Evolutionary conservation across 2,329 filamentous ascomycete genomes (phyloP), one percentile per base, ranked within the genome.

Genomic region (Diaporthe ilicicola): DNA sequence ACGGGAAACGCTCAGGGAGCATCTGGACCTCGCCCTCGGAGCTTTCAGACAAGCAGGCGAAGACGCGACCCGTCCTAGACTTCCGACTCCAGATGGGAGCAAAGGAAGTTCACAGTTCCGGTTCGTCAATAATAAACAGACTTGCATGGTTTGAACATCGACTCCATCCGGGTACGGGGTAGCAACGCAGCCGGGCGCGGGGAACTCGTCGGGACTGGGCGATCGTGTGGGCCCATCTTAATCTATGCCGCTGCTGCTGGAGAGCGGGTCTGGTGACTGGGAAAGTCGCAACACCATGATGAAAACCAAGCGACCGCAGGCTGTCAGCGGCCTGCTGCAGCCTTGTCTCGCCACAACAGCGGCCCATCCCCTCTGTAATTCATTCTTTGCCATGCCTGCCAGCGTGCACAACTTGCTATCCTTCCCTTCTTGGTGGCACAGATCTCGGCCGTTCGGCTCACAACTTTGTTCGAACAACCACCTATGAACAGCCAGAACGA

Each of bases 221-320:
- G 39, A 62, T 62, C 59, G 0, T 4, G 44, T 62, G 59, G 59
- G 59, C 42, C 59, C 59, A 62, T 62, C 29, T 32, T 42, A 42
- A 62, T 62, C 29, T 32, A 10, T 48, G 59, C 42, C 17, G 34
- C 59, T 48, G 34, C 59, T 62, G 59, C 59, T 48, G 59, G 42
- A 42, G 27, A 48, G 59, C 59, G 59, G 54, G 59, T 62, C 59
- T 37, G 42, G 24, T 62, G 39, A 62, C 56, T 17, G 27, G 17
- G 1, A 32, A 62, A 62, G 42, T 24, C 59, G 59, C 59, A 62
- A 62, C 59, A 62, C 59, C 59, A 48, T n/a, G n/a, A n/a, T n/a
- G 19, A 48, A 48, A 39, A 44, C 39, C 56, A 62, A 46, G 32
- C 37, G n/a, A 56, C 32, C 13, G 34, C 34, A 39, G 34, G 54